Conservation (phyloP, 2,329 filamentous ascomycete genomes). For the Fusarium heterosporum region DNA sequence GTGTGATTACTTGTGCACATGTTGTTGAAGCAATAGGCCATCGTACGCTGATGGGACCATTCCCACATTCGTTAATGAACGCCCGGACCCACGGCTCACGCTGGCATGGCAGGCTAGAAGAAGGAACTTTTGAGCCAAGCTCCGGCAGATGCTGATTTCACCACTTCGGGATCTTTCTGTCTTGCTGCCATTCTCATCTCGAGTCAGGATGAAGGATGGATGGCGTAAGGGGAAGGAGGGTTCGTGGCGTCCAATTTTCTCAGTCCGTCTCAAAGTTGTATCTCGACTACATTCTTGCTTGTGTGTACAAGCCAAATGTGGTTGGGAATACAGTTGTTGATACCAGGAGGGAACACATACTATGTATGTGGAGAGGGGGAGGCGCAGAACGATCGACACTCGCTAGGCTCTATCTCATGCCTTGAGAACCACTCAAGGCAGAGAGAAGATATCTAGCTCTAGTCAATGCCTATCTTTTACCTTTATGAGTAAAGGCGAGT, state of each 20-base stretch:
- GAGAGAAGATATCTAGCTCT: constrained; percentile 17
- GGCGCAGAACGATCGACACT: constrained; percentile 37
- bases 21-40: constrained; percentile 9
- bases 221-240: constrained; percentile 11
- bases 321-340: constrained; percentile 15
- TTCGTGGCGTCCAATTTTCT: constrained; percentile 20
- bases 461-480: constrained; percentile 27
- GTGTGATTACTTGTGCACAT: constrained; percentile 18
- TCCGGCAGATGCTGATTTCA: constrained; percentile 37
- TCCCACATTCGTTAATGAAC: constrained; percentile 26
- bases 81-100: constrained; percentile 35
- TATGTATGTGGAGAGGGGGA: constrained; percentile 14
- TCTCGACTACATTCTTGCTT: constrained; percentile 12
- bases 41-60: constrained; percentile 19
- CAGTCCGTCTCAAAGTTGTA: constrained; percentile 13
- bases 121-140: constrained; percentile 37
- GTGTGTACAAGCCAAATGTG: background rate
- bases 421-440: constrained; percentile 18
- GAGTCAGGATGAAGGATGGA: constrained; percentile 28
- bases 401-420: constrained; percentile 32
- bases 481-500: constrained; percentile 18
- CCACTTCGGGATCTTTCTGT: constrained; percentile 21
- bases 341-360: constrained; percentile 14
- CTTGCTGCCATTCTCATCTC: constrained; percentile 9
- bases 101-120: constrained; percentile 30